Evolutionary conservation across 352 stramenopile genomes (phyloP).

Genomic region (Globisporangium orthogonon): DNA sequence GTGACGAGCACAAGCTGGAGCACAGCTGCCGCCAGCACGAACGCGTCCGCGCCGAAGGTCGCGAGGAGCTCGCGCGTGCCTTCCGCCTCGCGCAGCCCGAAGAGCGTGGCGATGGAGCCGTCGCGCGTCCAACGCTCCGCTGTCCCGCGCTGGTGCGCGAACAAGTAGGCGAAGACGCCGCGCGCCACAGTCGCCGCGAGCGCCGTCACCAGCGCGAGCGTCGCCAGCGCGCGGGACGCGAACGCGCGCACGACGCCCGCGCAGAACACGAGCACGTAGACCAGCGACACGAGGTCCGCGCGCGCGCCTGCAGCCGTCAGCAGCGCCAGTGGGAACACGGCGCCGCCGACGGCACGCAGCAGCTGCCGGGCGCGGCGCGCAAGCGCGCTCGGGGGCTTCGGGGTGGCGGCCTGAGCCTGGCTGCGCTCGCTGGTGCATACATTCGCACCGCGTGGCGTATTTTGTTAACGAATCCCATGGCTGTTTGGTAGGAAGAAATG

Average conservation of each 20-base stretch:
- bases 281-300: conserved; percentile 51
- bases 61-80: conserved; percentile 27
- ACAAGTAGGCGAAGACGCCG: conserved; percentile 25
- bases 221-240: conserved; percentile 36
- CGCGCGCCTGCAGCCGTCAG: conserved; percentile 40
- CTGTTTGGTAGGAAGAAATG: too few relatives aligned
- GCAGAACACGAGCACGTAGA: conserved; percentile 68
- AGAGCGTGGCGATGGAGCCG: conserved; percentile 21
- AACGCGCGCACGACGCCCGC: conserved; percentile 60
- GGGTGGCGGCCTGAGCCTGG: not conserved
- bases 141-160: conserved; percentile 8
- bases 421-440: conserved; percentile 4
- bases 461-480: not conserved
- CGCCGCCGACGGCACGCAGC: conserved; percentile 19
- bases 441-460: too few relatives aligned
- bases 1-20: conserved; percentile 68
- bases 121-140: conserved; percentile 8
- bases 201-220: conserved; percentile 41
- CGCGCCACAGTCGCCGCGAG: conserved; percentile 36
- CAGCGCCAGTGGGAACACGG: conserved; percentile 46
- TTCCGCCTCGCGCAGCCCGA: conserved; percentile 41
- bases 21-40: conserved; percentile 47
- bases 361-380: conserved; percentile 16
- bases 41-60: conserved; percentile 48
- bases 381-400: conserved; percentile 7